Evolutionary conservation across 768 basidiomycete genomes (phyloP).

Genomic region (Lactifluus pinguis): DNA sequence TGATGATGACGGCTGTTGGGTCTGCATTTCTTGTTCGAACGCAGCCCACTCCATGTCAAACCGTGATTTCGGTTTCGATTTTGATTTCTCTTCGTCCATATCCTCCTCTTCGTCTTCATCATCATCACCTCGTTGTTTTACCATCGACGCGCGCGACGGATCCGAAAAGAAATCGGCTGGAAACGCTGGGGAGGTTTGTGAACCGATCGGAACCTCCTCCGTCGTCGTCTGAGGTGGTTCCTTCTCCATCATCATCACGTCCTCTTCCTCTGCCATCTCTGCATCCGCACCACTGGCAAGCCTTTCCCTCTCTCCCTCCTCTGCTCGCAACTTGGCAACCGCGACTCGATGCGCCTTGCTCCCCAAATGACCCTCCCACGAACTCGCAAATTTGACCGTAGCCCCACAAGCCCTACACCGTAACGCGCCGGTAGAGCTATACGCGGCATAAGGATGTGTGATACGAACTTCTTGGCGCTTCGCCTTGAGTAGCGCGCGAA

Average conservation of each 20-base stretch:
- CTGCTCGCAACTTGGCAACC: constrained; percentile 38
- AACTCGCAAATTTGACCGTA: constrained; percentile 62
- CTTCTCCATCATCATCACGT: constrained; percentile 23
- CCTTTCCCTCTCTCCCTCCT: constrained; percentile 38
- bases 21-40: constrained; percentile 52
- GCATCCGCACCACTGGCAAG: constrained; percentile 23
- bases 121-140: constrained; percentile 25
- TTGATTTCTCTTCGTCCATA: constrained; percentile 4
- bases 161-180: constrained; percentile 81
- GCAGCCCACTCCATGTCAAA: constrained; percentile 66
- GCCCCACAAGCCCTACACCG: constrained; percentile 58
- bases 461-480: constrained; percentile 70
- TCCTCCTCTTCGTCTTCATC: constrained; percentile 28
- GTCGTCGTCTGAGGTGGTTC: constrained; percentile 20
- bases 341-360: constrained; percentile 71
- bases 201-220: constrained; percentile 21
- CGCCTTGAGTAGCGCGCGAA: constrained; percentile 73
- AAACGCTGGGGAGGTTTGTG: constrained; percentile 25
- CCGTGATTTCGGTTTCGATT: constrained; percentile 24
- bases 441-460: constrained; percentile 64
- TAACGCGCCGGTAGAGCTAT: constrained; percentile 56
- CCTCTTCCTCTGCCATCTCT: constrained; percentile 26
- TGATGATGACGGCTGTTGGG: not conserved
- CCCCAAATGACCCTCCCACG: constrained; percentile 83
- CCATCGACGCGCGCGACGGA: constrained; percentile 41